Evolutionary conservation across 352 stramenopile genomes (phyloP).

Genomic region (Phytophthora hibernalis): DNA sequence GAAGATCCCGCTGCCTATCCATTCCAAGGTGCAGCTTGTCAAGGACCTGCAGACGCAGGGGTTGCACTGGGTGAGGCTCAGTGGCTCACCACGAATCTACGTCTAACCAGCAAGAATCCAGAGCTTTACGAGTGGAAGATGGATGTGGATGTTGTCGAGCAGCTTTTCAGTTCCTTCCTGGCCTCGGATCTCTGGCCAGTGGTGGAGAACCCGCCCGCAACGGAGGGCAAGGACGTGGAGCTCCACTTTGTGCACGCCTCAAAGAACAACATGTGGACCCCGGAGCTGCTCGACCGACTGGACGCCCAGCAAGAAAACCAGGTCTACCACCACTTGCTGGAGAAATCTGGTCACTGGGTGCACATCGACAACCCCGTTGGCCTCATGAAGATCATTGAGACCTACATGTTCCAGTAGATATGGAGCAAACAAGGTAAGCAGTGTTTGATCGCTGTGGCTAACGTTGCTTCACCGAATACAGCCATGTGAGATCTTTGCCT

Average conservation of each 20-base stretch:
- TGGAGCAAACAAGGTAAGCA: constrained; percentile 5
- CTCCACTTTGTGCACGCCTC: constrained; percentile 84
- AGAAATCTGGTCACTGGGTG: constrained; percentile 85
- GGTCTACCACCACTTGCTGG: constrained; percentile 74
- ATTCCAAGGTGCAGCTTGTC: constrained; percentile 73
- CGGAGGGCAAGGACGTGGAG: constrained; percentile 45
- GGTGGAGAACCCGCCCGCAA: constrained; percentile 43
- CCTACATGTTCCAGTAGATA: constrained; percentile 39
- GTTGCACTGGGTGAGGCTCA: constrained; percentile 72
- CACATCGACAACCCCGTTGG: constrained; percentile 85
- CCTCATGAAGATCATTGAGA: constrained; percentile 73
- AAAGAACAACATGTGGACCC: constrained; percentile 82
- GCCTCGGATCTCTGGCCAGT: constrained; percentile 74
- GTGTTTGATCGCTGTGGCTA: neutral
- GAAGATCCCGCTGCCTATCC: constrained; percentile 75
- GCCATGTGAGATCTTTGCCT: constrained; percentile 1
- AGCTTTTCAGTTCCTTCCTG: constrained; percentile 77
- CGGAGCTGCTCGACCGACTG: constrained; percentile 49
- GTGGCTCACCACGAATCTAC: constrained; percentile 86
- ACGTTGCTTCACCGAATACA: neutral
- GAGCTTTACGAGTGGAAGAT: constrained; percentile 88
- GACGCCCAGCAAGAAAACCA: constrained; percentile 49
- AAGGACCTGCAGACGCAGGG: constrained; percentile 65
- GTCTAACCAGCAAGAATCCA: constrained; percentile 47
- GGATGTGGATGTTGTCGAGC: constrained; percentile 75